Base-by-base conservation (phyloP, 139 green algal species). In the Picochlorum sp. region DNA sequence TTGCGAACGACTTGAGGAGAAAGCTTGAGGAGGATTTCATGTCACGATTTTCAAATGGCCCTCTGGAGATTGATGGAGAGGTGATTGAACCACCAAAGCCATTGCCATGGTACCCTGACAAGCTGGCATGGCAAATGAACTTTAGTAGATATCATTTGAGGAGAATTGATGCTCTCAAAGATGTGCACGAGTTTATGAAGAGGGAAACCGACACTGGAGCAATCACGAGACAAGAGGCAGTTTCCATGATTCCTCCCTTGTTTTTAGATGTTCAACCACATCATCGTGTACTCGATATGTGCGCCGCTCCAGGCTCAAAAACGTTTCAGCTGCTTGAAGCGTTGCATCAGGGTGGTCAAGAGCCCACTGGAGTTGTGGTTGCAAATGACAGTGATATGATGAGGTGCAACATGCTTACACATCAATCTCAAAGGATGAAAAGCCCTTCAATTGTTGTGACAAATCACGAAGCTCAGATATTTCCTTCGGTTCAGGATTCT, bases 241-340 rank as follows among this genome's bases (percentile, higher is more conserved):
- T 98, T 67, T 97, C 88, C 61, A 99, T 99, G 94, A 86, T 98
- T 52, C 94, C 94, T 8, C 90, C 94, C 0, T 76, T 98, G 24
- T 89, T 99, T 55, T 77, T 99, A 67, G 92, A 97, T 47, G 88
- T 97, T 61, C 76, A 92, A 70, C 88, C 94, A 7, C 71, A 94
- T 37, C 91, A 98, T 81, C 77, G 86, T 72, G 88, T 98, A 45
- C 84, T 99, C 45, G 94, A 99, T 80, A 95, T 95, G 82, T 99
- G 94, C 68, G 94, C 94, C 6, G 90, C 94, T 6, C 94, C 94
- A 4, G 94, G 94, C 8, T 95, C 85, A 59, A 99, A 99, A 78
- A 99, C 94, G 16, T 90, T 90, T 57, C 91, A 97, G 82, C 76
- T 97, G 54, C 74, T 98, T 62, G 92, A 98, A 81, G 82, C 85